Conservation (phyloP, 2,329 filamentous ascomycete species). For the Verticillium albo-atrum region DNA sequence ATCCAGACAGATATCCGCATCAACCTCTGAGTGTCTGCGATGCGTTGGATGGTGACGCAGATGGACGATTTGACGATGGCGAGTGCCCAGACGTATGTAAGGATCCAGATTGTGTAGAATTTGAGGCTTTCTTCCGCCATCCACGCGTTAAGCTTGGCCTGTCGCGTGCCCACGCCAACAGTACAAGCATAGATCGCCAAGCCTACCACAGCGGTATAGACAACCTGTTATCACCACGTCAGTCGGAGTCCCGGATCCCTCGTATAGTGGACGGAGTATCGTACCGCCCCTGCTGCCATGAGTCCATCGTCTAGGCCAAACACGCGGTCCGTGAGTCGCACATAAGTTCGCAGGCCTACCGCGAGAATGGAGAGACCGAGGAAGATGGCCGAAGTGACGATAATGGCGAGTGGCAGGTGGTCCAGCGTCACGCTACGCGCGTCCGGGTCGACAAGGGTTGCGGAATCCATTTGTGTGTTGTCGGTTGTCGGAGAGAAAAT, state of each 20-base stretch:
- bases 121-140: conserved; percentile 16
- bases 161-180: conserved; percentile 15
- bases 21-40: conserved; percentile 13
- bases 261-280: neutral
- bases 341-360: conserved; percentile 11
- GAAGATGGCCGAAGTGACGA: conserved; percentile 13
- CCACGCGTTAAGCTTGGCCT: conserved; percentile 16
- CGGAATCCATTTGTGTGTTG: neutral
- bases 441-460: neutral
- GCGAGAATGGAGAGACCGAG: conserved; percentile 11
- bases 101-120: conserved; percentile 18
- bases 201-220: conserved; percentile 11
- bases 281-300: conserved; percentile 8
- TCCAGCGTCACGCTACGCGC: neutral
- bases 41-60: conserved; percentile 30
- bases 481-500: conserved; percentile 25
- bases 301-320: conserved; percentile 12
- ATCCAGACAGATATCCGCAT: conserved; percentile 17
- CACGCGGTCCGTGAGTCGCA: conserved; percentile 4
- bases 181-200: conserved; percentile 12
- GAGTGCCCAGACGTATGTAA: conserved; percentile 18
- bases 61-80: conserved; percentile 25
- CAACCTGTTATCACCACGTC: conserved; percentile 2
- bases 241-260: neutral
- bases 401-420: conserved; percentile 2